Percentiles rank a stretch among this genome's conserved stretches.
Conservation (phyloP, 306 rosid genomes). For the Phaseolus lunatus region DNA sequence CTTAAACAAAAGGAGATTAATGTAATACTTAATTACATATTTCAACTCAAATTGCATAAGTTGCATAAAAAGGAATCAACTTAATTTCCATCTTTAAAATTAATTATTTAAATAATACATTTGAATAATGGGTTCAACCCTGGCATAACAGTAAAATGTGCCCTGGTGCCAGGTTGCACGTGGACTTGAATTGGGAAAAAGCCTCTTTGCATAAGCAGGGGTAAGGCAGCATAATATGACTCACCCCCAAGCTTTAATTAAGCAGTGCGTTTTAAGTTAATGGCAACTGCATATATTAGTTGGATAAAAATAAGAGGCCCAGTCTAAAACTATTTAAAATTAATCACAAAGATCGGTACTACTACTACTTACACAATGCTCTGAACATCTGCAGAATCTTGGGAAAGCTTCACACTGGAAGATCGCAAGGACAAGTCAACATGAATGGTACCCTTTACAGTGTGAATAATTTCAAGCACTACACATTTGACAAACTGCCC, state of each 20-base stretch:
- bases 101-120: background rate
- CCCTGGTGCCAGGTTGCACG: too few species aligned
- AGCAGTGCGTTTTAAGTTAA: background rate
- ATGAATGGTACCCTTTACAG: slow-evolving; percentile 68
- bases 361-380: slow-evolving; percentile 55
- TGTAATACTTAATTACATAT: background rate
- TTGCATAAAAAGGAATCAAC: background rate
- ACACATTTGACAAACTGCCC: slow-evolving; percentile 87
- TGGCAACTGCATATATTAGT: background rate
- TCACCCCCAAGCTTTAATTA: background rate
- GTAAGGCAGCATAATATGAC: background rate
- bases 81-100: background rate
- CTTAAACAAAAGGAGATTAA: background rate
- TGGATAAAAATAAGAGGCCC: background rate
- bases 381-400: slow-evolving; percentile 46
- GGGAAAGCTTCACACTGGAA: slow-evolving; percentile 47
- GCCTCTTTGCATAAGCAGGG: background rate
- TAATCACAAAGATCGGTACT: slow-evolving; percentile 14
- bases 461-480: slow-evolving; percentile 68
- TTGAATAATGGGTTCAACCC: background rate
- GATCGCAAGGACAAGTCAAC: slow-evolving; percentile 80
- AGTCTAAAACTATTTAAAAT: background rate
- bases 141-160: background rate
- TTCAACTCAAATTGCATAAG: background rate
- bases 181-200: too few species aligned